Conservation (phyloP, 2,329 filamentous ascomycete genomes). For the Hortaea werneckii region DNA sequence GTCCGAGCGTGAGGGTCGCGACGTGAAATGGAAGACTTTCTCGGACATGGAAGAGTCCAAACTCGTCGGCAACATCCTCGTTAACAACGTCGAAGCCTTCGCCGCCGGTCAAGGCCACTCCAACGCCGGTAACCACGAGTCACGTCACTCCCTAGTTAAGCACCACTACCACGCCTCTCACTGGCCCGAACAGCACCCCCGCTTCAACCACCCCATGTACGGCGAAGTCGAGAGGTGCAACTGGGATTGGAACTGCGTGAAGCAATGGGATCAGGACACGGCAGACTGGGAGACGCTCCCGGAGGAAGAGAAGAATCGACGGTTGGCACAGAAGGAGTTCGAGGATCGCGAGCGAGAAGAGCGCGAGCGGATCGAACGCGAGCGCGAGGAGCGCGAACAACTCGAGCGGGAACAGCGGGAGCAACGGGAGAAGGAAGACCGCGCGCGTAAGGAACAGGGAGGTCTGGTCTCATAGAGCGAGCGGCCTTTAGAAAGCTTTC, state of each 20-base stretch:
- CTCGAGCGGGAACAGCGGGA: no score
- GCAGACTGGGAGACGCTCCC: slow-evolving; percentile 49
- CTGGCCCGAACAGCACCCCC: slow-evolving; percentile 57
- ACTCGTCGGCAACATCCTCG: slow-evolving; percentile 53
- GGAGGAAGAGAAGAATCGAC: slow-evolving; percentile 42
- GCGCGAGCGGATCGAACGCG: neutral
- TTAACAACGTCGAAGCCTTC: slow-evolving; percentile 61
- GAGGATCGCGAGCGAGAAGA: neutral
- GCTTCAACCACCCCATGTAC: slow-evolving; percentile 57
- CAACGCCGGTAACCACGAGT: slow-evolving; percentile 59
- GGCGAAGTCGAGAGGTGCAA: slow-evolving; percentile 62
- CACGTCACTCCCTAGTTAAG: slow-evolving; percentile 56
- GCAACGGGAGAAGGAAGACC: no score
- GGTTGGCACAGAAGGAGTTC: slow-evolving; percentile 6
- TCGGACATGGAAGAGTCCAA: slow-evolving; percentile 58
- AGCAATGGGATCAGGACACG: slow-evolving; percentile 54
- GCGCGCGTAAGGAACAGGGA: no score
- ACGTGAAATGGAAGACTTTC: slow-evolving; percentile 53
- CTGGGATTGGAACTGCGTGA: slow-evolving; percentile 55
- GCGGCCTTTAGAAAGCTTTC: no score
- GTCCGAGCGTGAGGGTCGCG: slow-evolving; percentile 37
- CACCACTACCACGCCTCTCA: slow-evolving; percentile 67
- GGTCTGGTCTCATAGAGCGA: no score
- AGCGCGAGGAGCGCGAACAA: neutral
- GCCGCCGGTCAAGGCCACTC: slow-evolving; percentile 65